Conservation (phyloP, 768 basidiomycete species). For the Boletales sp. region DNA sequence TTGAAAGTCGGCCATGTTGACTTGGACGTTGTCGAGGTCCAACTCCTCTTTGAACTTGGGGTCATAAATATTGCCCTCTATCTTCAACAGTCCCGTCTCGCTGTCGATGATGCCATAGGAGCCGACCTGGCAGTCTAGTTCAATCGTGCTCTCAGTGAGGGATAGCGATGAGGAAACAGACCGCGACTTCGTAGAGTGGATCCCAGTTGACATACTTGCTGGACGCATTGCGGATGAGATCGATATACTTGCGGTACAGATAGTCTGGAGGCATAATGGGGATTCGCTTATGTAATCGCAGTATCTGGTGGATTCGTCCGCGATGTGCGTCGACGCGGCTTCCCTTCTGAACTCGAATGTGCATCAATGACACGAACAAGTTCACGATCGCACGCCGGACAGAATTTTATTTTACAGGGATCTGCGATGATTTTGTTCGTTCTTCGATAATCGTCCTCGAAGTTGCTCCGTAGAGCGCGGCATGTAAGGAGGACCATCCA, state of each 20-base stretch:
- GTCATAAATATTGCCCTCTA: slow-evolving; percentile 36
- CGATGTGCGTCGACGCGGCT: no score
- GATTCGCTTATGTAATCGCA: background rate
- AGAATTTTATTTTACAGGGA: background rate
- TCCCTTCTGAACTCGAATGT: background rate
- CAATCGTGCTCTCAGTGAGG: background rate
- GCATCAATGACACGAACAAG: background rate
- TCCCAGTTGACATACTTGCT: slow-evolving; percentile 40
- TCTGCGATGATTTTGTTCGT: slow-evolving; percentile 6
- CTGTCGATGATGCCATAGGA: slow-evolving; percentile 33
- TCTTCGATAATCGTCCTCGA: slow-evolving; percentile 32
- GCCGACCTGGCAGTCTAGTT: slow-evolving; percentile 27
- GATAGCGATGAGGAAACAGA: slow-evolving; percentile 5
- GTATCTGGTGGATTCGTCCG: no score
- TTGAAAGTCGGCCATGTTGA: slow-evolving; percentile 14
- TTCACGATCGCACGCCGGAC: no score
- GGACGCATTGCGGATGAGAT: slow-evolving; percentile 29
- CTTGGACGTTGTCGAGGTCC: slow-evolving; percentile 3
- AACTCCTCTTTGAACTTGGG: slow-evolving; percentile 15
- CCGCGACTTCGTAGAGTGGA: slow-evolving; percentile 25
- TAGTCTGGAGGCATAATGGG: slow-evolving; percentile 4
- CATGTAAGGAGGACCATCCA: no score
- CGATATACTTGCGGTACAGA: slow-evolving; percentile 32
- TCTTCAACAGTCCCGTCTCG: slow-evolving; percentile 28
- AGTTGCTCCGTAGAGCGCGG: slow-evolving; percentile 21